Evolutionary conservation across 75 land plant genomes (phyloP), one percentile per base, ranked within the genome.

Genomic region (Pinus taeda): DNA sequence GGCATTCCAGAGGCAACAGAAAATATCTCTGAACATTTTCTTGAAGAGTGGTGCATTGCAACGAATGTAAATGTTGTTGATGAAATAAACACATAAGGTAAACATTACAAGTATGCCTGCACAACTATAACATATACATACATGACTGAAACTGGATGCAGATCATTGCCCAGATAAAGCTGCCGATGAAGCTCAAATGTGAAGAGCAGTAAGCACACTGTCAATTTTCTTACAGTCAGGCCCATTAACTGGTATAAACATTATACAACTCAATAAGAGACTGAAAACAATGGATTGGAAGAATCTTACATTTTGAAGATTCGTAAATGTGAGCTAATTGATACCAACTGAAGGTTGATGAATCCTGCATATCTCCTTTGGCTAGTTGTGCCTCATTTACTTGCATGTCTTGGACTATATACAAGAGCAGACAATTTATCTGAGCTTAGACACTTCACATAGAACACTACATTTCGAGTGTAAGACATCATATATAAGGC

Each of bases 121-220:
- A 11, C 17, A 21, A 26, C 24, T 36, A 42, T 30, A 29, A 5
- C 0, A 30, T 39, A 75, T 20, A 70, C 95, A 49, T 91, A 93
- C 95, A 80, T 85, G 67, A 93, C 86, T 62, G 93, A 85, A 56
- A 93, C 56, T 11, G 65, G 79, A 49, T 15, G 76, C 74, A 75
- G 75, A 30, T 79, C 61, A 8, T 77, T 75, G 42, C n/a, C 65
- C 59, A 80, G 37, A 58, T 45, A 76, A 80, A 79, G 74, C 61
- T 80, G 85, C 37, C 91, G 89, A 78, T 95, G 91, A 67, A 95
- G 93, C 85, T 95, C 88, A 78, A 91, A 91, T 9, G 98, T 57
- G 75, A 91, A 87, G 7, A 95, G 80, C 36, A 89, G 66, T 49
- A 93, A 15, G 75, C 79, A 93, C 13, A 93, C 93, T 91, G 83